Evolutionary conservation across 225 moss, liverwort and hornwort genomes (phyloP), one percentile per base, ranked within the genome.

Genomic region (Climacium dendroides): DNA sequence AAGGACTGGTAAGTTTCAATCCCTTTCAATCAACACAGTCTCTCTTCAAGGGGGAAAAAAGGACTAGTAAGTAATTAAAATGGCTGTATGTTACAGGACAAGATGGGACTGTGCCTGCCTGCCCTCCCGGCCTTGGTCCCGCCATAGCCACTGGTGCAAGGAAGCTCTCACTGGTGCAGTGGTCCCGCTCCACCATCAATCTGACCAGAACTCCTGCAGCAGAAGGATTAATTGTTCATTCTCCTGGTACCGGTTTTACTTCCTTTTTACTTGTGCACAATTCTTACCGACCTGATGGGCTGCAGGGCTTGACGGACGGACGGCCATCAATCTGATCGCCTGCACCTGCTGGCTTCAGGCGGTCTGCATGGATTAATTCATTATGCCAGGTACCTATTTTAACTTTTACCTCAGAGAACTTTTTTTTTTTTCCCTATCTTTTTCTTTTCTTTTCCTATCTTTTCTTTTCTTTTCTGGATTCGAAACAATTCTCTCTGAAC

Each of bases 141-240:
- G 70, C 88, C 78, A 88, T 52, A 18, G 80, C 80, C 80, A 64
- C 74, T 84, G 87, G 25, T 59, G 90, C 65, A 87, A 90, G 87
- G 74, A 80, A 90, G 70, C 79, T 69, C 66, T 41, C 23, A 37
- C 60, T 83, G 88, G 55, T 78, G 88, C 86, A 74, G 86, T 65
- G 86, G 88, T 90, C 86, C 83, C 79, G 59, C 64, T 88, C 86
- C 86, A 78, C 88, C 64, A 85, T 85, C 85, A 75, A 63, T 85
- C 85, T 75, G 85, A 64, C 63, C 85, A 20, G 76, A 76, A 76
- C 63, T 85, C 52, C 85, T 76, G 85, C 76, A 85, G 57, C 70
- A 48, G 50, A 35, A 54, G 32, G 78, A 87, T 71, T 87, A 72
- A 87, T 81, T 61, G 87, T 61, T 87, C 87, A 72, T 87, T 87